Evolutionary conservation across 495 filamentous ascomycete species (phyloP), one percentile per base, ranked within the genome.

Genomic region (Friedmanniomyces simplex): DNA sequence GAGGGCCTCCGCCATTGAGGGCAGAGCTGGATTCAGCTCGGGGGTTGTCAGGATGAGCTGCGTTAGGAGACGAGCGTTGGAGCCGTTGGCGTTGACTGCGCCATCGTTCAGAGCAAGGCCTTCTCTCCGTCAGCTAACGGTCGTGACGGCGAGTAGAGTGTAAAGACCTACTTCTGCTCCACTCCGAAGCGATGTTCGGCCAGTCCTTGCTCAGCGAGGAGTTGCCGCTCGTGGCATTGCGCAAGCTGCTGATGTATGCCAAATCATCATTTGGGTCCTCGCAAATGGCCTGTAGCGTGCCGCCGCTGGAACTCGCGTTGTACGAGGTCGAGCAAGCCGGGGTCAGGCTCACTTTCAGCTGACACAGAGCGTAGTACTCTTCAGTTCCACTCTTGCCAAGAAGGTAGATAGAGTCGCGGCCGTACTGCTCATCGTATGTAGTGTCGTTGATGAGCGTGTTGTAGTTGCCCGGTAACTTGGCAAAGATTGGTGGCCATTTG

Each of bases 361-460:
- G 64, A 63, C 86, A 91, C 1, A 91, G 62, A 0, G 83, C 79
- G 61, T 81, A 88, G 3, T 52, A 48, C 28, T 63, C 56, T 1
- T 12, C 13, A 1, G 54, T 26, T 8, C 60, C 65, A 36, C 70
- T 67, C 37, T 80, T 78, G 21, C 78, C 83, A 1, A 91, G 74
- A 0, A 89, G 41, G 63, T 88, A 89, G 0, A 88, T 69, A 0
- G 81, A 68, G 53, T 82, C 73, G 7, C 74, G 65, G 14, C 63
- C 64, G 52, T 62, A 74, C 12, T 60, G 50, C 0, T 61, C 6
- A 18, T 22, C 18, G 16, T 14, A 5, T 16, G 24, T 60, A 0
- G 74, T 76, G 52, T 69, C 66, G 63, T 87, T 86, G 55, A 80
- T 66, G 36, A 89, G 73, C 0, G 85, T 85, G 67, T 89, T 88